Evolutionary conservation across 257 asterid species (phyloP).

Genomic region (Petunia axillaris): DNA sequence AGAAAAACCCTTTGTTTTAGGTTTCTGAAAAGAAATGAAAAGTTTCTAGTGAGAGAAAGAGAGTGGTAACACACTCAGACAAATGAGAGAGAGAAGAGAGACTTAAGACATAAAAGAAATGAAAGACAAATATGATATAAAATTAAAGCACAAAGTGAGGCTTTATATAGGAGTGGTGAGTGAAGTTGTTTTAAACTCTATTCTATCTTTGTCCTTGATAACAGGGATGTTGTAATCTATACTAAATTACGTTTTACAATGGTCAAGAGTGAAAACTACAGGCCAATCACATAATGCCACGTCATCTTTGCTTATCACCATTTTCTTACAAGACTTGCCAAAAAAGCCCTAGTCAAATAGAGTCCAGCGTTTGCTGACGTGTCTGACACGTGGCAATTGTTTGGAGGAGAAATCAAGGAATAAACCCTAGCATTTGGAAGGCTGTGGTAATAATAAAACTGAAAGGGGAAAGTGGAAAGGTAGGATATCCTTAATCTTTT

Average conservation of each 20-base stretch:
- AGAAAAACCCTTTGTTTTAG: slow-evolving; percentile 22
- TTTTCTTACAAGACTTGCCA: neutral
- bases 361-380: neutral
- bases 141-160: neutral
- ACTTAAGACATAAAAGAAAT: neutral
- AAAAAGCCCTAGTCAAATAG: slow-evolving; percentile 33
- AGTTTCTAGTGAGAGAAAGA: neutral
- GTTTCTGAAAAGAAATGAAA: neutral
- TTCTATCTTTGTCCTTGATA: neutral
- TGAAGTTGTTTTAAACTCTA: slow-evolving; percentile 16
- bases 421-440: slow-evolving; percentile 1
- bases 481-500: neutral
- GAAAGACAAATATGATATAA: neutral
- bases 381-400: neutral
- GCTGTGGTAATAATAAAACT: too few relatives aligned
- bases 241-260: neutral
- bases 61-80: neutral
- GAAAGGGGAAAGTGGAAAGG: neutral
- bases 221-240: neutral
- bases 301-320: slow-evolving; percentile 19
- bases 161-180: neutral
- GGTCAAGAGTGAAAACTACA: neutral
- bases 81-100: neutral
- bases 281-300: slow-evolving; percentile 6
- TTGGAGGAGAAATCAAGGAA: neutral